Conservation (phyloP, 2,329 filamentous ascomycete genomes). For the Epichloe gansuensis region DNA sequence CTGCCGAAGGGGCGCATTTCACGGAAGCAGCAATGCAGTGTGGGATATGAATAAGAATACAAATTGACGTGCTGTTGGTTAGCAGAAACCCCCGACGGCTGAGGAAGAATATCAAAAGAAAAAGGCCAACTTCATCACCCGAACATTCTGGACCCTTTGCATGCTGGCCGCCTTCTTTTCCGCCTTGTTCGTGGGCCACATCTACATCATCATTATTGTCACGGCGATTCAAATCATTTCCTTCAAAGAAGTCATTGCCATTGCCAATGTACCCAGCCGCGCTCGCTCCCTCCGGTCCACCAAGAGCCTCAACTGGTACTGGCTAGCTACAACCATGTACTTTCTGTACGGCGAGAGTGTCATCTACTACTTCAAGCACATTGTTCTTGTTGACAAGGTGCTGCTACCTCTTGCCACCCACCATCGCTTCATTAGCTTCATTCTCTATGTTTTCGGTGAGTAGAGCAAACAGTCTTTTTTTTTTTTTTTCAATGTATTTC, state of each 20-base stretch:
- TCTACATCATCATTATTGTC: conserved; percentile 90
- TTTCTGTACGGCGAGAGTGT: conserved; percentile 97
- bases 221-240: conserved; percentile 91
- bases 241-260: conserved; percentile 98
- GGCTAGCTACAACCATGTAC: conserved; percentile 97
- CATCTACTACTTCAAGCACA: conserved; percentile 99
- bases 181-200: conserved; percentile 87
- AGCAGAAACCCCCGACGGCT: conserved; percentile 29
- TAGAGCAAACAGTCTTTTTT: conserved; percentile 6
- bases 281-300: conserved; percentile 86
- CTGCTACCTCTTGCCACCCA: conserved; percentile 89
- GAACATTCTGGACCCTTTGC: conserved; percentile 94
- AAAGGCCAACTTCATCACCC: conserved; percentile 92
- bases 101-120: conserved; percentile 87
- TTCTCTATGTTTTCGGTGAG: conserved; percentile 92
- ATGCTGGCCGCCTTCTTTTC: conserved; percentile 93
- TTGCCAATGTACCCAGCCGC: conserved; percentile 84
- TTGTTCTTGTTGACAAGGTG: conserved; percentile 87
- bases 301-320: conserved; percentile 98
- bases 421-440: conserved; percentile 96
- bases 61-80: not conserved
- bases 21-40: not conserved
- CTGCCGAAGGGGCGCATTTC: not conserved
- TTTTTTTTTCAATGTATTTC: not conserved
- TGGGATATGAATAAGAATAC: not conserved